phyloP scores from a whole-genome alignment of 331 rosid genomes.

The Erythrophleum ivorense region DNA sequence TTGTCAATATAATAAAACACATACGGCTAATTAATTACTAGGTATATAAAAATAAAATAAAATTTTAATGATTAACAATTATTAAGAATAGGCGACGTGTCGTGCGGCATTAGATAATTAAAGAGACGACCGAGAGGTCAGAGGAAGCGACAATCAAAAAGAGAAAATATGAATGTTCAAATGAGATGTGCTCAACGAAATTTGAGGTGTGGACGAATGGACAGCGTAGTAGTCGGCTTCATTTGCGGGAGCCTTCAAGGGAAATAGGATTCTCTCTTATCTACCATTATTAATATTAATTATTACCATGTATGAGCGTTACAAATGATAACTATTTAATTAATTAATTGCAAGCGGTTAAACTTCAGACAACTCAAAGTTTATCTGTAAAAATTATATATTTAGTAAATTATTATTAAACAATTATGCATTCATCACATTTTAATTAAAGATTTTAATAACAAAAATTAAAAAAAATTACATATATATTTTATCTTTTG shows the following conservation, averaged over 20 bases:
- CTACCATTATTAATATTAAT: background rate
- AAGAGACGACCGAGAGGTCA: background rate
- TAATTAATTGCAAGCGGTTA: background rate
- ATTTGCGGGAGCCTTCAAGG: background rate
- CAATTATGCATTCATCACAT: too few relatives aligned
- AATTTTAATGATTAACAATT: background rate
- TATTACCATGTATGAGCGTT: background rate
- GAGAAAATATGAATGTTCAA: background rate
- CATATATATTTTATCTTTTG: too few relatives aligned
- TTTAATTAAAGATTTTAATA: too few relatives aligned
- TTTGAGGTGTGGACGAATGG: background rate
- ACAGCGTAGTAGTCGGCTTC: background rate
- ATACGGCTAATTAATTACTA: too few relatives aligned
- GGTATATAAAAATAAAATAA: background rate
- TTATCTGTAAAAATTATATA: too few relatives aligned
- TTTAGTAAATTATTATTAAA: too few relatives aligned
- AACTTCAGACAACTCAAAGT: too few relatives aligned
- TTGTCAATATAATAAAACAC: background rate
- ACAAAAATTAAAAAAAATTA: too few relatives aligned
- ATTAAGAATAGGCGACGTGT: background rate
- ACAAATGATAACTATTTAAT: background rate
- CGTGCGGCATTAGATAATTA: background rate
- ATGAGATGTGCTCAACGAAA: background rate
- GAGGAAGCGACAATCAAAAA: background rate
- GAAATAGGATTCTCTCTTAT: background rate